phyloP scores from a whole-genome alignment of 192 early-diverging fungal species.

The Mortierella antarctica region DNA sequence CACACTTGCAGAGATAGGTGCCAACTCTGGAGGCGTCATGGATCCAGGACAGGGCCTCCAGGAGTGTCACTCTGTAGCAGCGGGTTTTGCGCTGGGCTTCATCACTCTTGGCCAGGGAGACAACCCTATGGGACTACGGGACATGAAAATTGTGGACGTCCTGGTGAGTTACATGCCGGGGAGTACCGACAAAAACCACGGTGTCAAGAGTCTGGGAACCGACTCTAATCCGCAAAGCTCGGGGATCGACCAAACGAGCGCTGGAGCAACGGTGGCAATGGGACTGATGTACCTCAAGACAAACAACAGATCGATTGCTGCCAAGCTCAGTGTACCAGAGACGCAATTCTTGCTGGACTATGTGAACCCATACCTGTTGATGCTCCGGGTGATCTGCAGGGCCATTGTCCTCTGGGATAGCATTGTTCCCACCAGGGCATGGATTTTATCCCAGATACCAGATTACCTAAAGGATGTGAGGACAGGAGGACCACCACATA shows the following conservation, averaged over 20 bases:
- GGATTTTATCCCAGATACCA: conserved; percentile 75
- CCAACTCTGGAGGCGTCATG: conserved; percentile 13
- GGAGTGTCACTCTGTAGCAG: conserved; percentile 78
- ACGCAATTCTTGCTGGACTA: conserved; percentile 70
- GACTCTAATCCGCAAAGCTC: conserved; percentile 11
- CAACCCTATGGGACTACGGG: conserved; percentile 59
- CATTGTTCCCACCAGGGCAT: conserved; percentile 69
- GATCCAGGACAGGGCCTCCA: conserved; percentile 44
- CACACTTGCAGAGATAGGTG: conserved; percentile 77
- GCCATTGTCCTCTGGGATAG: conserved; percentile 82
- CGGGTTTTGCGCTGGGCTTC: conserved; percentile 88
- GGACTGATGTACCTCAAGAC: conserved; percentile 88
- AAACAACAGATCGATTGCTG: conserved; percentile 72
- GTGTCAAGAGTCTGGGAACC: neutral
- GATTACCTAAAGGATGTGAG: conserved; percentile 58
- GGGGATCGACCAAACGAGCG: conserved; percentile 64
- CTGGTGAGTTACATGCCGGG: conserved; percentile 70
- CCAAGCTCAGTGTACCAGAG: conserved; percentile 70
- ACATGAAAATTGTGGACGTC: conserved; percentile 67
- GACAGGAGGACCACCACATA: conserved; percentile 10
- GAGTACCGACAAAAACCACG: conserved; percentile 34
- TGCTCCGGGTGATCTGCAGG: conserved; percentile 73
- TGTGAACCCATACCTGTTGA: conserved; percentile 76
- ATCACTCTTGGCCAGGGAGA: conserved; percentile 77
- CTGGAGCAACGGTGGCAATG: conserved; percentile 83